Evolutionary conservation across 1,139 yeast genomes (phyloP).

Genomic region (Debaryomyces udenii): DNA sequence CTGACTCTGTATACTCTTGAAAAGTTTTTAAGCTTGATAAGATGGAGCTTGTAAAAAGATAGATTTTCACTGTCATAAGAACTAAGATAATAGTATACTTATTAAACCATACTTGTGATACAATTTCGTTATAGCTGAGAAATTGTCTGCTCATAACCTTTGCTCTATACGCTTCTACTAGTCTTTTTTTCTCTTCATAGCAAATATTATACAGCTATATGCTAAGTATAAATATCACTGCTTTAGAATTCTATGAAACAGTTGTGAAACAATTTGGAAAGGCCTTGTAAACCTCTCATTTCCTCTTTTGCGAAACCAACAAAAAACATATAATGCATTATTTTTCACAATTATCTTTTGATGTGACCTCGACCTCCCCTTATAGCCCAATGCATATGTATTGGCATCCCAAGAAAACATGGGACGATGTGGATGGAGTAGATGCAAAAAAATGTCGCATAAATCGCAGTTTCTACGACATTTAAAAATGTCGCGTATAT

Average conservation of each 20-base stretch:
- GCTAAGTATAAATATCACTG: slow-evolving; percentile 5
- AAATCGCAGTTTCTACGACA: slow-evolving; percentile 6
- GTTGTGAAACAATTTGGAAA: slow-evolving; percentile 7
- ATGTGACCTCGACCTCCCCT: too few species aligned
- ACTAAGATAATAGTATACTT: slow-evolving; percentile 51
- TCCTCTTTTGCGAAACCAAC: too few species aligned
- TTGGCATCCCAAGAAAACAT: too few species aligned
- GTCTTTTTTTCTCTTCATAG: too few species aligned
- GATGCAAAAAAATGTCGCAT: slow-evolving; percentile 7
- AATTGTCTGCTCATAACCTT: slow-evolving; percentile 19
- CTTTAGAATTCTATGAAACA: slow-evolving; percentile 8
- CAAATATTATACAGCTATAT: not conserved
- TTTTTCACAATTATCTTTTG: too few species aligned
- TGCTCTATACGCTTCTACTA: too few species aligned
- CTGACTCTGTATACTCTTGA: slow-evolving; percentile 31
- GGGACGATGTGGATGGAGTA: too few species aligned
- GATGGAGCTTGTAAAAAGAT: slow-evolving; percentile 50
- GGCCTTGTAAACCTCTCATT: not conserved
- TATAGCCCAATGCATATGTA: too few species aligned
- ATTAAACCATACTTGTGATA: slow-evolving; percentile 64
- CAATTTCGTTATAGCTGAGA: slow-evolving; percentile 42
- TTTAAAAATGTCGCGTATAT: slow-evolving; percentile 9
- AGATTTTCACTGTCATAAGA: slow-evolving; percentile 52
- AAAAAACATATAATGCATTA: too few species aligned
- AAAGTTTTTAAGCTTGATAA: slow-evolving; percentile 38